A percentile compares a stretch with the other conserved stretches of the same genome.
phyloP scores from a whole-genome alignment of 140 eudicot species.

The Oenanthe javanica region DNA sequence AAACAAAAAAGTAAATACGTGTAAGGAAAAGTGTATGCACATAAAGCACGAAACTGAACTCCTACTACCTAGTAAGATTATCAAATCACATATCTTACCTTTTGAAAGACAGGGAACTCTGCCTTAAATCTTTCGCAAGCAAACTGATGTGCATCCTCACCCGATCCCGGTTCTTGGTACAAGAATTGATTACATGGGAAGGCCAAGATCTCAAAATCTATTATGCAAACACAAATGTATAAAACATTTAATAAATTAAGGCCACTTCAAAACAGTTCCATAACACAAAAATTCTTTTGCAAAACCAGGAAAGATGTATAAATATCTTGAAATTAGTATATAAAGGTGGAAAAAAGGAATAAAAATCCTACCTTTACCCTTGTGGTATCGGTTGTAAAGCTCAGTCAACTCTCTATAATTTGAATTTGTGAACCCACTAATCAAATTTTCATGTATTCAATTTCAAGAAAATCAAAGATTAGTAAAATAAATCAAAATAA shows the following conservation, averaged over 20 bases:
- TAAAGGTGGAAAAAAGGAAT: neutral
- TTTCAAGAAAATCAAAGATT: slow-evolving; percentile 12
- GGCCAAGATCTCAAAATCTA: slow-evolving; percentile 86
- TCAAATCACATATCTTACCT: slow-evolving; percentile 34
- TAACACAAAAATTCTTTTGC: neutral
- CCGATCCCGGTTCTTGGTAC: slow-evolving; percentile 77
- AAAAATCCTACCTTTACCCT: slow-evolving; percentile 41
- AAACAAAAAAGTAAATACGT: neutral
- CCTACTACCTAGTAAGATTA: neutral
- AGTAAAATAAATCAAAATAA: slow-evolving; percentile 1
- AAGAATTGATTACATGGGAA: slow-evolving; percentile 93
- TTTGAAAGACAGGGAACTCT: slow-evolving; percentile 73
- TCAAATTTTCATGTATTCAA: neutral
- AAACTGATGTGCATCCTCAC: slow-evolving; percentile 64
- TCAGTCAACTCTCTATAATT: slow-evolving; percentile 52
- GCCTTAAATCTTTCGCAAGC: slow-evolving; percentile 85
- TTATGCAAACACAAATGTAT: neutral
- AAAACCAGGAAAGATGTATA: neutral
- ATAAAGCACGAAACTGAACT: neutral
- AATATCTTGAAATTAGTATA: neutral
- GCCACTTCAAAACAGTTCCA: neutral
- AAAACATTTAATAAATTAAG: neutral
- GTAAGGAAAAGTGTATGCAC: neutral
- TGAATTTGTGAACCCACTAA: slow-evolving; percentile 42
- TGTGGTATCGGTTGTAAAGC: slow-evolving; percentile 36